Evolutionary conservation across 73 alveolate genomes (phyloP).

Genomic region (Breviolum minutum): DNA sequence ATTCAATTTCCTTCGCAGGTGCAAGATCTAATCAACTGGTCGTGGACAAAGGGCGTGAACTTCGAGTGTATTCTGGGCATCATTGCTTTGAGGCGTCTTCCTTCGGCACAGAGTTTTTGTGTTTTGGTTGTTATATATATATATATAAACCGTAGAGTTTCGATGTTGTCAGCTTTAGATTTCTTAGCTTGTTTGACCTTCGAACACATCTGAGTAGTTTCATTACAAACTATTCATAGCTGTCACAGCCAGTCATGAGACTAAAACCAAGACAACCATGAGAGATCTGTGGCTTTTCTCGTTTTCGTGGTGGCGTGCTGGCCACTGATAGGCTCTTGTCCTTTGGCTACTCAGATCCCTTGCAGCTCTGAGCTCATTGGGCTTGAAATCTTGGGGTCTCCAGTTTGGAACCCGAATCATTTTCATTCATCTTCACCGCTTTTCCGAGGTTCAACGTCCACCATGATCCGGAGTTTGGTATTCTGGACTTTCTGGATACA

Average conservation of each 20-base stretch:
- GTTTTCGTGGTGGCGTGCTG: too few relatives aligned
- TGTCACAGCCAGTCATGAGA: too few relatives aligned
- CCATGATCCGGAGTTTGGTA: conserved; percentile 59
- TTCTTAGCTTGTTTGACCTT: too few relatives aligned
- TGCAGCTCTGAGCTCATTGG: conserved; percentile 37
- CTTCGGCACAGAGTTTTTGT: not conserved
- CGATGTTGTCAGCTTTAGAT: not conserved
- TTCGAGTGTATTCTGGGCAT: conserved; percentile 90
- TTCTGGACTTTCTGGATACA: conserved; percentile 78
- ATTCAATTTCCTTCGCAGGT: not conserved
- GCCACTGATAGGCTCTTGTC: conserved; percentile 31
- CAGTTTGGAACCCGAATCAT: not conserved
- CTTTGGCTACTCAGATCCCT: conserved; percentile 83
- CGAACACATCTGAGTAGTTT: too few relatives aligned
- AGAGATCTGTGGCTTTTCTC: too few relatives aligned
- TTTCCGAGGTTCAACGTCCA: conserved; percentile 48
- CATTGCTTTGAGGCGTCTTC: conserved; percentile 49
- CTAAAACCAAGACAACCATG: too few relatives aligned
- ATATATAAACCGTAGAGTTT: not conserved
- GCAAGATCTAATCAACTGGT: conserved; percentile 88
- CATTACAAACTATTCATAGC: too few relatives aligned
- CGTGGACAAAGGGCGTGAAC: conserved; percentile 85
- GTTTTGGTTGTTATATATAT: not conserved
- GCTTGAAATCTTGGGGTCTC: not conserved
- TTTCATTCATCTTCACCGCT: not conserved